Base-by-base conservation (phyloP, 208 protist species). In the Blechomonas ayalai region DNA sequence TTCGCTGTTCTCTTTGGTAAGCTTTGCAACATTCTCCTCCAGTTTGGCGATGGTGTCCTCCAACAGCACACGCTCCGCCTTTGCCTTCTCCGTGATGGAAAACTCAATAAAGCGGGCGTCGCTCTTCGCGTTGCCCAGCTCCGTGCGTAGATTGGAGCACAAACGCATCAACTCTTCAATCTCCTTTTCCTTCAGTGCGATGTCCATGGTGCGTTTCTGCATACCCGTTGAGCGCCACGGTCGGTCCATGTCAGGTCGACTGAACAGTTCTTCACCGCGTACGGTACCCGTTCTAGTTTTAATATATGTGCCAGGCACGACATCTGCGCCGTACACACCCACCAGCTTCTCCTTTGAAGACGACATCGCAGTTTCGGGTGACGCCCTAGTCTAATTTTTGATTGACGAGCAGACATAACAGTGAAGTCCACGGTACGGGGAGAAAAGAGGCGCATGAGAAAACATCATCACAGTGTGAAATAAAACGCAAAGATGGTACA, bases 121-220 rank as follows among this genome's bases (percentile, higher is more conserved):
- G 42, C 73, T 76, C 33, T 72, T 68, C 0, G 65, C 74, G 56
- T 89, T 94, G 32, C 80, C 74, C 0, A 94, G 66, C 39, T 94
- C 67, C 3, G 76, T 89, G 18, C 82, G 65, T 27, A 94, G 60
- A 29, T 52, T 64, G 0, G 81, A 89, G 54, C 76, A 91, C 52
- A 79, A 65, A 9, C 77, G 76, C 64, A 86, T 61, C n/a, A 90
- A 63, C 46, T 76, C 67, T 58, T 94, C 86, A 52, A 94, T 90
- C 46, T 94, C 86, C 41, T 89, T 74, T 35, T 94, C 82, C 62
- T 88, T 94, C 36, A 87, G 45, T 5, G 80, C 76, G 10, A 91
- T 56, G 7, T 41, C 38, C 2, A 47, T 61, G 3, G 76, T 67
- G n/a, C 59, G 55, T 23, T 53, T 52, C 39, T 94, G 86, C 27